Evolutionary conservation across 2,329 filamentous ascomycete genomes (phyloP), one percentile per base, ranked within the genome.

Genomic region (Arthrobotrys entomopaga): DNA sequence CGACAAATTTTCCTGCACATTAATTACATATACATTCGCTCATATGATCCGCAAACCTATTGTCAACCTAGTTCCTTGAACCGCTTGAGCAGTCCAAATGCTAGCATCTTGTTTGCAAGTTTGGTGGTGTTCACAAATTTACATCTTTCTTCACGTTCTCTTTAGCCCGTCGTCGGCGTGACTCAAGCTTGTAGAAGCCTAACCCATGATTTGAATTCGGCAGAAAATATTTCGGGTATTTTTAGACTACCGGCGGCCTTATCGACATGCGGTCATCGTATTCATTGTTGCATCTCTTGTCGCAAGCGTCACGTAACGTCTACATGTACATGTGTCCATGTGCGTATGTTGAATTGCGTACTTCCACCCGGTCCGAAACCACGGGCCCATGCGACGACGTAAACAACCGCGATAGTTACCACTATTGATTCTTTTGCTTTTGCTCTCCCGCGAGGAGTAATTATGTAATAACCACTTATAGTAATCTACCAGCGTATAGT

Each of bases 151-250:
- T 5, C 10, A 7, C 29, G 10, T 34, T 34, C 29, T 34, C 5
- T 34, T 34, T n/a, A 10, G 10, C 29, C 29, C 29, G 29, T 10
- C 29, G 53, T 53, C 63, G 43, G 46, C 57, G 70, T 74, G 70
- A 67, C 70, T 74, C 70, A 74, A 67, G 24, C 24, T n/a, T 66
- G 46, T 34, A 63, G 34, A 66, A 74, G 70, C 70, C 70, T 74
- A 74, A 61, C 29, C 42, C 56, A 56, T 49, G 20, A 73, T 66
- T 66, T 65, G 61, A 52, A 66, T 60, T 61, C 69, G 42, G 48
- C 59, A 29, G 43, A 29, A 49, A 53, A 26, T 11, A 29, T 13
- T 52, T 48, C 38, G 16, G 52, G 61, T 74, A 74, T 74, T 74
- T 74, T 74, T 74, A 67, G 70, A 57, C 52, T 38, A 49, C 7